Evolutionary conservation across 2,329 filamentous ascomycete genomes (phyloP).

Genomic region (Penicillium sp.): DNA sequence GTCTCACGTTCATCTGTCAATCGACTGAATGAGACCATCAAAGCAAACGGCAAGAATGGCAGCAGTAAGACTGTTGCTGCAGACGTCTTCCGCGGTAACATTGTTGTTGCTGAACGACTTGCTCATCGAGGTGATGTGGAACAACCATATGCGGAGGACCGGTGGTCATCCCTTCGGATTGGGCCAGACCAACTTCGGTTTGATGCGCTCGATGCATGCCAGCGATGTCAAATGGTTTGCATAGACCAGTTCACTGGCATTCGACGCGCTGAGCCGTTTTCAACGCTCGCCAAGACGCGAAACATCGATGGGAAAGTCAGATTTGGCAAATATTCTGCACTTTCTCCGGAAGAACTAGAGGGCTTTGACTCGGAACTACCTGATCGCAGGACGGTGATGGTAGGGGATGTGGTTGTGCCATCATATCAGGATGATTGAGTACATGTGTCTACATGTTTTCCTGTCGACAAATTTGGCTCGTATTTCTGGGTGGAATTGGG

Average conservation of each 20-base stretch:
- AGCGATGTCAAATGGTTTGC: conserved; percentile 94
- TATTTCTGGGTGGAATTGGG: background rate
- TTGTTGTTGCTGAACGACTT: conserved; percentile 63
- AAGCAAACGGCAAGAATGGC: conserved; percentile 53
- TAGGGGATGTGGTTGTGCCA: conserved; percentile 40
- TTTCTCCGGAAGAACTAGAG: conserved; percentile 31
- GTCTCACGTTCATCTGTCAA: conserved; percentile 79
- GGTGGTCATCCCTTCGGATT: conserved; percentile 68
- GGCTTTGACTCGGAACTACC: conserved; percentile 12
- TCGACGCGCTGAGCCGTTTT: conserved; percentile 79
- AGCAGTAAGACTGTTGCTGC: conserved; percentile 59
- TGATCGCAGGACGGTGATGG: conserved; percentile 31
- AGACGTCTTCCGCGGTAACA: conserved; percentile 83
- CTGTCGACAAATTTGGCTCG: background rate
- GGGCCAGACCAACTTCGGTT: conserved; percentile 43
- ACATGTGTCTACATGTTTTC: background rate
- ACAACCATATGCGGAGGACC: conserved; percentile 73
- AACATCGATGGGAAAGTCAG: conserved; percentile 79
- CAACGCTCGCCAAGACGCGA: conserved; percentile 82
- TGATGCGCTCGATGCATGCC: conserved; percentile 74
- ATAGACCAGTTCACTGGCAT: conserved; percentile 79
- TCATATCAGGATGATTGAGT: conserved; percentile 21
- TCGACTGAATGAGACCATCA: conserved; percentile 71
- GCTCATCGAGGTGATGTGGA: conserved; percentile 44
- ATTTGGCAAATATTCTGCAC: conserved; percentile 74